A percentile compares a stretch with the other conserved stretches of the same genome.
These are phyloP conservation scores for Kluyveromyces siamensis DNA, from an alignment of 805 yeast genomes.

Conservation along the genomic window DNA sequence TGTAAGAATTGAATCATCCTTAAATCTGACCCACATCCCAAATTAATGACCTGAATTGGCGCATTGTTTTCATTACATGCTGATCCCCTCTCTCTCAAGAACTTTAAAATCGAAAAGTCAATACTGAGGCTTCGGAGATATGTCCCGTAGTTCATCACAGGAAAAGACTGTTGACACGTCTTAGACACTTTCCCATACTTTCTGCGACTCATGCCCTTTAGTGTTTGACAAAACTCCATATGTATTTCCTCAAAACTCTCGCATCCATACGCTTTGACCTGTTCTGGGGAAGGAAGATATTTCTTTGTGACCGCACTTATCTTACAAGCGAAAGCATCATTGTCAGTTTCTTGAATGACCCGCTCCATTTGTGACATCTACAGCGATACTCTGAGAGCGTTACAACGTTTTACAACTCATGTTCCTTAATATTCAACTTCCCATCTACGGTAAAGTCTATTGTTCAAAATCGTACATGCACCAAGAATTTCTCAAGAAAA, in stretches of 20 bases:
- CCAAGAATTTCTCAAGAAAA: background rate
- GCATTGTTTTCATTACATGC: background rate
- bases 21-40: constrained; percentile 65
- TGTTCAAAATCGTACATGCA: background rate
- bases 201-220: constrained; percentile 15
- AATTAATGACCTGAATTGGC: constrained; percentile 46
- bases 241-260: constrained; percentile 14
- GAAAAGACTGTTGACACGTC: constrained; percentile 34
- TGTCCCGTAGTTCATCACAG: constrained; percentile 65
- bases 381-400: background rate
- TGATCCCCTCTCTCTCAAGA: constrained; percentile 25
- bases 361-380: constrained; percentile 11
- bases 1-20: constrained; percentile 35
- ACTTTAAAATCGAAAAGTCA: constrained; percentile 37
- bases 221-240: constrained; percentile 13
- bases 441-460: background rate
- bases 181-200: constrained; percentile 13
- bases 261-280: constrained; percentile 7
- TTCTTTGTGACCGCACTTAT: constrained; percentile 40
- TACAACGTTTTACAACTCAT: too few relatives aligned
- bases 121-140: constrained; percentile 50
- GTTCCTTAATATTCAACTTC: background rate
- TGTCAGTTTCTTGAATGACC: constrained; percentile 42
- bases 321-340: constrained; percentile 64
- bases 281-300: constrained; percentile 37